Evolutionary conservation across 83 land plant genomes (phyloP), one percentile per base, ranked within the genome.

Genomic region (Larix sibirica): DNA sequence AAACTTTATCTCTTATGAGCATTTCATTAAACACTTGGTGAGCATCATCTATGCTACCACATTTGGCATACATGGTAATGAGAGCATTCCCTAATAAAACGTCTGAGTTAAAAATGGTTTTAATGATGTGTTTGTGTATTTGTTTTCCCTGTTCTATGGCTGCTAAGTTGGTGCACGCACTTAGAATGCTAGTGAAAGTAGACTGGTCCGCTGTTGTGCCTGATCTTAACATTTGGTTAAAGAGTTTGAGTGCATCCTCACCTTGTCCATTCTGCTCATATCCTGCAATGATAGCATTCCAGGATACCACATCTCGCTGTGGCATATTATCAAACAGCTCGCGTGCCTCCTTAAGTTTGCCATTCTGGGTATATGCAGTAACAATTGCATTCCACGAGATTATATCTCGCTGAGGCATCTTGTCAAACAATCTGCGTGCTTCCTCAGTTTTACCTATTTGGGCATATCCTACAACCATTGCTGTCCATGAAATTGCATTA

Each of bases 231-330:
- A 91, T 80, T 50, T 66, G 80, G 28, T 21, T 36, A 58, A 91
- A 91, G 24, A 91, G 84, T 50, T 61, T 75, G 12, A 21, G 78
- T 2, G 91, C 86, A 13, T 83, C 87, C 31, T 83, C 88, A 42
- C 70, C 81, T n/a, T 60, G 17, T 75, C 83, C 82, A 74, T 62
- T 31, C 79, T 79, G 82, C 47, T 79, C 87, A 62, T 86, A 88
- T 56, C 87, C 93, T 17, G 84, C 58, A 42, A 91, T 86, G 84
- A 91, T 70, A 33, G 82, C 81, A 67, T 88, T 88, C 93, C 93
- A 91, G 31, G 83, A 77, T 9, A 88, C 65, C 44, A 80, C 86
- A 81, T 87, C 90, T 14, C 83, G 54, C 20, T 77, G 64, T 1
- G 63, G 60, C 60, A 85, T 66, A 62, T 36, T 71, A 44, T 92